Percentiles rank a stretch among this genome's conserved stretches.
Evolutionary conservation across 148 eudicot species (phyloP).

Genomic region (Rhododendron williamsianum): DNA sequence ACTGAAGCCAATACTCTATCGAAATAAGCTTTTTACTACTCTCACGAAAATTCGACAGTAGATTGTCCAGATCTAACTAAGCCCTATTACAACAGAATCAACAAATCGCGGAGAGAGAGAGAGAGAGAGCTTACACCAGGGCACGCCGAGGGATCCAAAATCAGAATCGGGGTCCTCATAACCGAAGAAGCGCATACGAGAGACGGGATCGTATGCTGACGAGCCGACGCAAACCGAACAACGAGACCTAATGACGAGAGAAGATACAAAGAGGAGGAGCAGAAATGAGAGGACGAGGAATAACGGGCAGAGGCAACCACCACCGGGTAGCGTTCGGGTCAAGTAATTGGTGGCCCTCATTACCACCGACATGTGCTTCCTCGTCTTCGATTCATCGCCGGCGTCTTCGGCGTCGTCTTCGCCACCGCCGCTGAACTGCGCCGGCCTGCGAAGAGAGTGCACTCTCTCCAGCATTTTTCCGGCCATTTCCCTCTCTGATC

Average conservation of each 20-base stretch:
- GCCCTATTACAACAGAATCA: neutral
- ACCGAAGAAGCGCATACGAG: constrained; percentile 60
- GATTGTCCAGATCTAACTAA: neutral
- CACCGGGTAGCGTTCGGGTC: constrained; percentile 27
- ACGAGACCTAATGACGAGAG: constrained; percentile 45
- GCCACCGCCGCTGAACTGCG: constrained; percentile 20
- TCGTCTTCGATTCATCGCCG: constrained; percentile 67
- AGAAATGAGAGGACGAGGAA: constrained; percentile 34
- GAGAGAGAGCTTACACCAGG: constrained; percentile 66
- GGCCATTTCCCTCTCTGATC: neutral
- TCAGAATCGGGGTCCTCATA: constrained; percentile 67
- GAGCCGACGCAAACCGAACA: constrained; percentile 54
- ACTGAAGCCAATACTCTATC: neutral
- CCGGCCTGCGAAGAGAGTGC: constrained; percentile 48
- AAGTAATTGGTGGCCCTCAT: constrained; percentile 47
- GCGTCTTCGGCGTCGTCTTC: constrained; percentile 25
- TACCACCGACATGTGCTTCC: constrained; percentile 42
- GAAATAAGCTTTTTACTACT: neutral
- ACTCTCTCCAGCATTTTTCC: constrained; percentile 39
- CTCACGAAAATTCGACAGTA: neutral
- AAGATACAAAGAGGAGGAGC: constrained; percentile 30
- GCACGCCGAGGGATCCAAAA: constrained; percentile 85
- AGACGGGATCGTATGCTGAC: constrained; percentile 29
- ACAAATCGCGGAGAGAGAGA: neutral
- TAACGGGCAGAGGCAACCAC: constrained; percentile 47